A percentile compares a stretch with the other conserved stretches of the same genome.
Evolutionary conservation across 306 rosid genomes (phyloP).

Genomic region (Lathyrus aphaca): DNA sequence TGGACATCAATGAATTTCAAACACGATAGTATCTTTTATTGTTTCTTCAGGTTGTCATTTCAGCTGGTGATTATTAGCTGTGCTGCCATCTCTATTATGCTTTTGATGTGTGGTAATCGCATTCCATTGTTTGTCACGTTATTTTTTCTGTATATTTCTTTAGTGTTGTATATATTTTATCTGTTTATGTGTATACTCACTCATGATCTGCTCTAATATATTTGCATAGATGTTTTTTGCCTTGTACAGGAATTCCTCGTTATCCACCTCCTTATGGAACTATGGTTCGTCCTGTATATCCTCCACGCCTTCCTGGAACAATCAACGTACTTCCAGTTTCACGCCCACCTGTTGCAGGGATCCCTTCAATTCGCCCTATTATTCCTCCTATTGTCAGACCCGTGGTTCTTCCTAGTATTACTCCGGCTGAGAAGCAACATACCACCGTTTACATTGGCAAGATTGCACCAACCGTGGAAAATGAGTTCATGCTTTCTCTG

Average conservation of each 20-base stretch:
- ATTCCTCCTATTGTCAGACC: conserved; percentile 83
- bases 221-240: conserved; percentile 66
- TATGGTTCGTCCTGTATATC: conserved; percentile 77
- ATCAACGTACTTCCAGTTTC: conserved; percentile 70
- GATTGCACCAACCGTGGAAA: conserved; percentile 89
- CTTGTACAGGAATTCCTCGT: conserved; percentile 87
- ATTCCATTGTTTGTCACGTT: conserved; percentile 50
- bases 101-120: conserved; percentile 87
- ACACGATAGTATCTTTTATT: conserved; percentile 61
- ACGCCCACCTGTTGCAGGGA: conserved; percentile 81
- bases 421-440: conserved; percentile 84
- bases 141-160: conserved; percentile 42
- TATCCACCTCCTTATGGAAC: conserved; percentile 77
- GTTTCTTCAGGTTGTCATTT: conserved; percentile 85
- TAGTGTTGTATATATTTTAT: conserved; percentile 42
- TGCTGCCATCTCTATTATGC: conserved; percentile 91
- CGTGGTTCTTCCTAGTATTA: conserved; percentile 60
- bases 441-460: conserved; percentile 89
- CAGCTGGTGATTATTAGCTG: conserved; percentile 93
- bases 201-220: conserved; percentile 59
- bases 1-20: conserved; percentile 56
- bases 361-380: conserved; percentile 82
- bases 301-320: conserved; percentile 78
- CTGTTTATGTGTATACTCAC: conserved; percentile 32
- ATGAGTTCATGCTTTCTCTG: conserved; percentile 80